These are phyloP conservation scores for Penicillium frequentans DNA, from an alignment of 2,329 filamentous ascomycete genomes.

Conservation along the genomic window DNA sequence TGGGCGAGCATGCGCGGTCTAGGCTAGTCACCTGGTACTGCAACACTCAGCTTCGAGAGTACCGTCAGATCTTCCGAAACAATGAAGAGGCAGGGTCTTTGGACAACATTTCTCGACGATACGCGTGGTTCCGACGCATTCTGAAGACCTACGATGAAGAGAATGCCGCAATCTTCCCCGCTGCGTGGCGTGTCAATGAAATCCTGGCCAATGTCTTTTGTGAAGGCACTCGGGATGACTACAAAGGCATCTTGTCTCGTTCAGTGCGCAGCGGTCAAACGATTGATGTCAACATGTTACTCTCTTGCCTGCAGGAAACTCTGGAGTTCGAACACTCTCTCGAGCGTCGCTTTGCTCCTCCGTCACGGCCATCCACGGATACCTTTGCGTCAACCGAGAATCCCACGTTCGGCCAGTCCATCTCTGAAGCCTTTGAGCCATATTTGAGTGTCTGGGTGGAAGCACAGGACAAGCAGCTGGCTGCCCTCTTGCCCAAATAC, in stretches of 20 bases:
- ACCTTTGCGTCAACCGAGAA: constrained; percentile 78
- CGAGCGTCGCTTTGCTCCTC: constrained; percentile 75
- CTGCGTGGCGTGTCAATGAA: constrained; percentile 87
- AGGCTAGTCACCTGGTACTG: constrained; percentile 94
- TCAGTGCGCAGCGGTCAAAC: constrained; percentile 80
- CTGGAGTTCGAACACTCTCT: constrained; percentile 94
- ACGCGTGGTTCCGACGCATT: constrained; percentile 95
- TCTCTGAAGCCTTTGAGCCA: constrained; percentile 95
- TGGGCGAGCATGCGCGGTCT: constrained; percentile 81
- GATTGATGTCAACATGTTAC: constrained; percentile 83
- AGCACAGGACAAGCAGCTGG: constrained; percentile 86
- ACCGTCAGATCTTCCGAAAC: constrained; percentile 90
- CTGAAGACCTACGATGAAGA: constrained; percentile 95
- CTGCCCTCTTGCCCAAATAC: constrained; percentile 82
- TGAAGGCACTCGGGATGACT: constrained; percentile 92
- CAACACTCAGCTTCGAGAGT: constrained; percentile 94
- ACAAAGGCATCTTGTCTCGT: constrained; percentile 85
- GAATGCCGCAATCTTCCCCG: constrained; percentile 82
- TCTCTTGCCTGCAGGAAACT: constrained; percentile 90
- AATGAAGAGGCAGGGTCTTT: constrained; percentile 95
- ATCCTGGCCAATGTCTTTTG: constrained; percentile 89
- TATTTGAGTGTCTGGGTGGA: constrained; percentile 98
- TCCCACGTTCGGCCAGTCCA: constrained; percentile 81
- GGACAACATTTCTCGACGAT: constrained; percentile 93
- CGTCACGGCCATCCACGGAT: constrained; percentile 77